Evolutionary conservation across 164 flowering plant genomes (phyloP).

Genomic region (Magnolia officinalis): DNA sequence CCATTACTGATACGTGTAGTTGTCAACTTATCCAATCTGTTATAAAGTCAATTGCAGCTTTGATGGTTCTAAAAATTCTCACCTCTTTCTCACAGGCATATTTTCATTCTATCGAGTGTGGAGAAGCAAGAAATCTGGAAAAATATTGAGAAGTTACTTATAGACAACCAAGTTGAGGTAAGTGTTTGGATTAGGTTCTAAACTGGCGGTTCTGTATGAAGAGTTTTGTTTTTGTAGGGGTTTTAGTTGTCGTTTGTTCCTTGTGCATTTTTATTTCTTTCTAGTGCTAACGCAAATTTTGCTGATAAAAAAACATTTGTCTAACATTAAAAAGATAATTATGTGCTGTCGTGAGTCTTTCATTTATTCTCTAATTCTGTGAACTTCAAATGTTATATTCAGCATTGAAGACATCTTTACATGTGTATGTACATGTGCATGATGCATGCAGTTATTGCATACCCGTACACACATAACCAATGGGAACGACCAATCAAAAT

Average conservation of each 20-base stretch:
- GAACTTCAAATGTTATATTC: no score
- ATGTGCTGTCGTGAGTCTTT: neutral
- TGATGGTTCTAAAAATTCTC: neutral
- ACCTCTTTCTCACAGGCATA: slow-evolving; percentile 52
- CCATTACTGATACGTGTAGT: neutral
- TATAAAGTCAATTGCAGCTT: neutral
- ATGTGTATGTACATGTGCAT: no score
- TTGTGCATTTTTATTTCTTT: neutral
- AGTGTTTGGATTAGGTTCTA: slow-evolving; percentile 19
- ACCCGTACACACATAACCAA: no score
- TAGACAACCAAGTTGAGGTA: slow-evolving; percentile 91
- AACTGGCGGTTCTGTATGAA: neutral
- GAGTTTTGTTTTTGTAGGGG: neutral
- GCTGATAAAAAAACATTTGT: neutral
- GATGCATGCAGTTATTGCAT: no score
- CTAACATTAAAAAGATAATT: neutral
- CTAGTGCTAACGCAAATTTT: neutral
- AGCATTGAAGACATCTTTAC: no score
- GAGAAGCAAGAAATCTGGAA: slow-evolving; percentile 82
- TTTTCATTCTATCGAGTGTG: slow-evolving; percentile 51
- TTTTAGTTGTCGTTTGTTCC: neutral
- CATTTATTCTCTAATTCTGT: neutral
- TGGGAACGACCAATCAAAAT: no score
- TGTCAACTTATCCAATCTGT: neutral
- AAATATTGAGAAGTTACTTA: slow-evolving; percentile 73